Conservation (phyloP, 106 monocot species). For the Platanthera zijinensis region DNA sequence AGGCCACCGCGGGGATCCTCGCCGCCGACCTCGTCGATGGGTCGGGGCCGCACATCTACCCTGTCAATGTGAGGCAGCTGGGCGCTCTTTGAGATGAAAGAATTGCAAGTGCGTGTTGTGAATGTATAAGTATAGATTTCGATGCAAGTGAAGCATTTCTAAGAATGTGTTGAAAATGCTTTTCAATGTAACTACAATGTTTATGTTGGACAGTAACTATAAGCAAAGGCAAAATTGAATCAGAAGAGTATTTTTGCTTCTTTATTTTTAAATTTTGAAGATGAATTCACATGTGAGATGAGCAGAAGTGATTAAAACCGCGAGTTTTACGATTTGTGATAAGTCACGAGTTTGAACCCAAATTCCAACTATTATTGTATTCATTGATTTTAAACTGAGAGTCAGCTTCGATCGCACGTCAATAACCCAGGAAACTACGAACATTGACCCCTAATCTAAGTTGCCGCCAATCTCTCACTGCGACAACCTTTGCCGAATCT, state of each 20-base stretch:
- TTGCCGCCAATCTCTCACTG: too few relatives aligned
- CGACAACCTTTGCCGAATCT: too few relatives aligned
- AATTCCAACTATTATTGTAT: neutral
- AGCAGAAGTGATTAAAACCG: neutral
- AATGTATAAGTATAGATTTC: neutral
- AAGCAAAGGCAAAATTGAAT: neutral
- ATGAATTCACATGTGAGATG: neutral
- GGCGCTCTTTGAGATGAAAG: slow-evolving; percentile 12
- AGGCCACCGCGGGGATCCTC: slow-evolving; percentile 12
- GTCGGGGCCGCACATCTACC: slow-evolving; percentile 15
- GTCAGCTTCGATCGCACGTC: too few relatives aligned
- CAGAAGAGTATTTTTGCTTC: neutral
- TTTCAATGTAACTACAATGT: neutral
- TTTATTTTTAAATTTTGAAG: neutral
- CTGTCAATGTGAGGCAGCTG: slow-evolving; percentile 29
- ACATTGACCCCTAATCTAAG: too few relatives aligned
- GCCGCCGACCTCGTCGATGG: slow-evolving; percentile 17
- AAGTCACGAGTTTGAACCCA: neutral
- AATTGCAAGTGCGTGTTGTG: neutral
- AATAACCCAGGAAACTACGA: too few relatives aligned
- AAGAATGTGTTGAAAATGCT: neutral
- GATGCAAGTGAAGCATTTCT: slow-evolving; percentile 1
- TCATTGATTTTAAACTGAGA: too few relatives aligned
- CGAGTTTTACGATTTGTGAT: neutral
- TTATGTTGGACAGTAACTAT: neutral